Percentiles rank a stretch among this genome's conserved stretches.
Conservation (phyloP, 805 yeast species). For the Scheffersomyces ergatensis region DNA sequence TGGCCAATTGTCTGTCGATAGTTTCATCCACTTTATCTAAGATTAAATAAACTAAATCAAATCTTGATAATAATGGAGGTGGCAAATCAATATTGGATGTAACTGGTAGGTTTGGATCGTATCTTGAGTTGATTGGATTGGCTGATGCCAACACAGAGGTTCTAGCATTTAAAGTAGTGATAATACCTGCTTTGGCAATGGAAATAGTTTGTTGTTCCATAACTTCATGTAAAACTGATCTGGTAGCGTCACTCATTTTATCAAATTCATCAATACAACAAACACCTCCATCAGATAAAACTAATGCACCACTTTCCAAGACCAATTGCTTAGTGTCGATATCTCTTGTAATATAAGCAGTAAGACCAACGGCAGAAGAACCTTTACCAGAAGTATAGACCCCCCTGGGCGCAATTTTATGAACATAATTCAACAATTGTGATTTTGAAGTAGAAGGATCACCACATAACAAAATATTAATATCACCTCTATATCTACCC, state of each 20-base stretch:
- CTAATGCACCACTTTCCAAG: constrained; percentile 93
- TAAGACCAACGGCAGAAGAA: constrained; percentile 97
- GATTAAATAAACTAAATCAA: constrained; percentile 89
- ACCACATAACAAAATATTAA: constrained; percentile 88
- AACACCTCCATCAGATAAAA: constrained; percentile 94
- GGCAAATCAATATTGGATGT: constrained; percentile 95
- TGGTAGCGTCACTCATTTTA: constrained; percentile 91
- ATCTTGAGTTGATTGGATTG: constrained; percentile 93
- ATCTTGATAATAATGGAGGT: constrained; percentile 91
- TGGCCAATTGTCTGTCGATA: constrained; percentile 81
- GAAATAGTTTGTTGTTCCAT: constrained; percentile 99
- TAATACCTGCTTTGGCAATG: constrained; percentile 97
- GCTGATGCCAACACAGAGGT: constrained; percentile 96
- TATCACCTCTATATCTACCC: constrained; percentile 94
- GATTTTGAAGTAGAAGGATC: constrained; percentile 98
- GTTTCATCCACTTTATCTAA: constrained; percentile 89
- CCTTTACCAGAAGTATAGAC: constrained; percentile 98
- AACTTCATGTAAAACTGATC: constrained; percentile 95
- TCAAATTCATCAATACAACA: constrained; percentile 99
- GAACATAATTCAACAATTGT: constrained; percentile 90
- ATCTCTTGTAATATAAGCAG: constrained; percentile 95
- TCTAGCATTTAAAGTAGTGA: constrained; percentile 93
- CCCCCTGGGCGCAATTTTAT: constrained; percentile 96
- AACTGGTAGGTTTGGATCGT: constrained; percentile 92
- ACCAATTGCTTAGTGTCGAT: constrained; percentile 91